These are phyloP conservation scores for Chaetomium olivaceum DNA, from an alignment of 2,329 filamentous ascomycete genomes.

Conservation along the genomic window DNA sequence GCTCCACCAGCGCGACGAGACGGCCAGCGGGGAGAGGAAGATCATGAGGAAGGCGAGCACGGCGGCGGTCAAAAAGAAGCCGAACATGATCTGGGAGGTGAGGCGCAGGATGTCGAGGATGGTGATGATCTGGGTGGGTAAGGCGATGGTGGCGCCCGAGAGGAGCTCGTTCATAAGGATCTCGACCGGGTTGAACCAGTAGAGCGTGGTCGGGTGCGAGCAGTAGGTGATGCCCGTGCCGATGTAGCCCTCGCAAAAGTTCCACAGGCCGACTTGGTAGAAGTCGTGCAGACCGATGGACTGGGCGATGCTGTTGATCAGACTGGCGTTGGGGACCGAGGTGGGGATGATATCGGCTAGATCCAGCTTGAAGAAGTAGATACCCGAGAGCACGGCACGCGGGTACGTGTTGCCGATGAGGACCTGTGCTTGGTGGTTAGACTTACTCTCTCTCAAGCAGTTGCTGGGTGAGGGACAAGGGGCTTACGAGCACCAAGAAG, in stretches of 20 bases:
- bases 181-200: slow-evolving; percentile 88
- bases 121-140: slow-evolving; percentile 71
- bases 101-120: slow-evolving; percentile 73
- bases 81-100: slow-evolving; percentile 85
- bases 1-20: slow-evolving; percentile 59
- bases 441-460: background rate
- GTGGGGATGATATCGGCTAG: slow-evolving; percentile 78
- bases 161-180: slow-evolving; percentile 80
- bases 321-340: slow-evolving; percentile 66
- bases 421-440: slow-evolving; percentile 40
- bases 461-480: background rate
- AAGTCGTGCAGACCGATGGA: slow-evolving; percentile 89
- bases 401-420: slow-evolving; percentile 73
- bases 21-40: slow-evolving; percentile 60
- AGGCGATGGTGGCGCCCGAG: slow-evolving; percentile 76
- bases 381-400: slow-evolving; percentile 61
- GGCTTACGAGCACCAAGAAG: slow-evolving; percentile 72
- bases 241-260: slow-evolving; percentile 84
- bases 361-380: slow-evolving; percentile 84
- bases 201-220: slow-evolving; percentile 67
- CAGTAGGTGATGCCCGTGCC: slow-evolving; percentile 74
- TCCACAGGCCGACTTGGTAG: slow-evolving; percentile 91
- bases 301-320: slow-evolving; percentile 86
- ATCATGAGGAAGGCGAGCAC: slow-evolving; percentile 73
- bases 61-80: slow-evolving; percentile 73